Percentiles rank a stretch among this genome's conserved stretches.
Conservation (phyloP, 2,329 filamentous ascomycete species). For the Thermomyces lanuginosus region DNA sequence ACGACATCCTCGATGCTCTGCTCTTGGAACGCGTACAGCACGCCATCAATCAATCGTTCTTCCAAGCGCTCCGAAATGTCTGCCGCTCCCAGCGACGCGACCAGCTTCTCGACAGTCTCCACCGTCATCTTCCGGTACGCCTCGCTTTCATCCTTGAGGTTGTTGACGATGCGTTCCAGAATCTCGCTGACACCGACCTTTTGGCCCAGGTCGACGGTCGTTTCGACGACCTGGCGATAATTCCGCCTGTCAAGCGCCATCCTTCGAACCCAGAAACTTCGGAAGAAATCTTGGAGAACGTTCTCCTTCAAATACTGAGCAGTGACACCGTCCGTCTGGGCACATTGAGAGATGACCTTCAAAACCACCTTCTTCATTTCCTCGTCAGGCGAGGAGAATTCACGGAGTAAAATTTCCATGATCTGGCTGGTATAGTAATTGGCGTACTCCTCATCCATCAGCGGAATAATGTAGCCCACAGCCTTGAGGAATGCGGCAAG, state of each 20-base stretch:
- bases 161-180: conserved; percentile 77
- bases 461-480: conserved; percentile 91
- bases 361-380: conserved; percentile 99
- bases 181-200: conserved; percentile 98
- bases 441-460: conserved; percentile 99
- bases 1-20: conserved; percentile 92
- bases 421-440: conserved; percentile 98
- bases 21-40: conserved; percentile 92
- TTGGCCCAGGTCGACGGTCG: conserved; percentile 88
- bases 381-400: conserved; percentile 93
- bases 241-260: conserved; percentile 97
- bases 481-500: conserved; percentile 92
- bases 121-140: conserved; percentile 98
- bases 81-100: conserved; percentile 80
- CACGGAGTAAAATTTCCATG: conserved; percentile 92
- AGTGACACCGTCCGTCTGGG: conserved; percentile 85
- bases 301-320: conserved; percentile 89
- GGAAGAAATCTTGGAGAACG: conserved; percentile 92
- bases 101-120: conserved; percentile 91
- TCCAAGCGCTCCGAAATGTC: conserved; percentile 87
- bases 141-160: conserved; percentile 95
- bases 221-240: conserved; percentile 95
- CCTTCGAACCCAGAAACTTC: conserved; percentile 92
- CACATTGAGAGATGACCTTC: conserved; percentile 92
- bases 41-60: conserved; percentile 85